Evolutionary conservation across 139 green algal species (phyloP).

Genomic region (Chlorella sp.): DNA sequence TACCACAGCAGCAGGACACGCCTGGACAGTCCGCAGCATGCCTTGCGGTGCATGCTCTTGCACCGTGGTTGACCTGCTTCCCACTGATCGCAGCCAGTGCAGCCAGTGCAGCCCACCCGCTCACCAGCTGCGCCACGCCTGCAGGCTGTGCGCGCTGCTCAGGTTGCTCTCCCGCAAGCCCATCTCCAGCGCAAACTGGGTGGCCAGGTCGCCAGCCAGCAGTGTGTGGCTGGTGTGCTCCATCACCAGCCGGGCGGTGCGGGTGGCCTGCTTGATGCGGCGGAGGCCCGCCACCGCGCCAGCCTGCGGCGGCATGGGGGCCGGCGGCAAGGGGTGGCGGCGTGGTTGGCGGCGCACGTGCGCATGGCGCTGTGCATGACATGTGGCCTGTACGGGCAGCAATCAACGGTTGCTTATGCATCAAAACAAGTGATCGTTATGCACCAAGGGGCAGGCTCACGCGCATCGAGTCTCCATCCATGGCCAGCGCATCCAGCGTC

Average conservation of each 20-base stretch:
- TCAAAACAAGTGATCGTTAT: too few species aligned
- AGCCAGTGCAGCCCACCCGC: neutral
- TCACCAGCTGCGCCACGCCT: conserved; percentile 40
- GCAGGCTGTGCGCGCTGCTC: conserved; percentile 44
- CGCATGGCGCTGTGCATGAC: too few species aligned
- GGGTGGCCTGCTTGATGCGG: conserved; percentile 52
- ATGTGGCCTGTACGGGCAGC: too few species aligned
- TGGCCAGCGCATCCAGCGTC: conserved; percentile 81
- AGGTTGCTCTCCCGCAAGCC: conserved; percentile 56
- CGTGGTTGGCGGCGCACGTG: too few species aligned
- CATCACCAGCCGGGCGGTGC: conserved; percentile 65
- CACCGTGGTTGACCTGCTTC: neutral
- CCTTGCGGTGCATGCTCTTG: neutral
- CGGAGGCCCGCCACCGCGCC: conserved; percentile 67
- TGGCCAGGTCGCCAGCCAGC: conserved; percentile 64
- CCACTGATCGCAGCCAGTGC: neutral
- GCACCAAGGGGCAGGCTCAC: too few species aligned
- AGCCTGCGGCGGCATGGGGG: neutral
- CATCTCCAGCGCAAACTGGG: conserved; percentile 71
- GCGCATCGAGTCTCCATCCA: conserved; percentile 76
- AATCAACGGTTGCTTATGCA: too few species aligned
- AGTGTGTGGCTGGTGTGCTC: conserved; percentile 69
- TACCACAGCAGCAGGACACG: neutral
- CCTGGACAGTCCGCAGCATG: neutral
- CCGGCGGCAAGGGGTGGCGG: too few species aligned